Conservation (phyloP, 306 rosid species). For the Lotus japonicus region DNA sequence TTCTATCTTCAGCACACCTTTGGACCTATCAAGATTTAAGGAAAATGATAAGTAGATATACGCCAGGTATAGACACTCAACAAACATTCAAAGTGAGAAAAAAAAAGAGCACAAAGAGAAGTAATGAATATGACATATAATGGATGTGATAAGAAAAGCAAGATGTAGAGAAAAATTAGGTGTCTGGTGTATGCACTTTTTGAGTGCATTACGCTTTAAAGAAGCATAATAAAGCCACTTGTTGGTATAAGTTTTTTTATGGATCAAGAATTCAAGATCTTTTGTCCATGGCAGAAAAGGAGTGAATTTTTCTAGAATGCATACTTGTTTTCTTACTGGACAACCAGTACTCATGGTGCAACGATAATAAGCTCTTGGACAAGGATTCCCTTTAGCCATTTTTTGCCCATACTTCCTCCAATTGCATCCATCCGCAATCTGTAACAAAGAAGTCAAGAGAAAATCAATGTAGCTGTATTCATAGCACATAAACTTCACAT, state of each 20-base stretch:
- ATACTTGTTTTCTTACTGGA: slow-evolving; percentile 65
- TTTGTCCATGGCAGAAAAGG: too few species aligned
- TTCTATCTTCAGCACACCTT: slow-evolving; percentile 62
- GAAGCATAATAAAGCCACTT: neutral
- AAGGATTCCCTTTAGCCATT: slow-evolving; percentile 78
- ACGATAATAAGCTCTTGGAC: slow-evolving; percentile 70
- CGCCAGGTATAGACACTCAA: too few species aligned
- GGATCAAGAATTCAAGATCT: too few species aligned
- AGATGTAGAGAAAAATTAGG: too few species aligned
- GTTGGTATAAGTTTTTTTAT: neutral
- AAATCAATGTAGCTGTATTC: neutral
- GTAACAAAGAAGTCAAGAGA: neutral
- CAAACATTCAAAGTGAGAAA: too few species aligned
- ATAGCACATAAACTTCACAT: neutral
- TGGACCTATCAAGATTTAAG: slow-evolving; percentile 52
- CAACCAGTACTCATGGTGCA: slow-evolving; percentile 63
- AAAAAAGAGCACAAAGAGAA: too few species aligned
- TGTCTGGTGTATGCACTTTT: too few species aligned
- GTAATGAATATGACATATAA: too few species aligned
- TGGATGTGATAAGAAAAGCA: too few species aligned
- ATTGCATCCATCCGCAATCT: slow-evolving; percentile 72
- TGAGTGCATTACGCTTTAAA: too few species aligned
- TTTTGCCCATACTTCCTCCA: slow-evolving; percentile 79
- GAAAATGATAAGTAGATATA: too few species aligned
- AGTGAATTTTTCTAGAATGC: neutral